Base-by-base conservation (phyloP, 768 basidiomycete species). In the Exidia glandulosa region DNA sequence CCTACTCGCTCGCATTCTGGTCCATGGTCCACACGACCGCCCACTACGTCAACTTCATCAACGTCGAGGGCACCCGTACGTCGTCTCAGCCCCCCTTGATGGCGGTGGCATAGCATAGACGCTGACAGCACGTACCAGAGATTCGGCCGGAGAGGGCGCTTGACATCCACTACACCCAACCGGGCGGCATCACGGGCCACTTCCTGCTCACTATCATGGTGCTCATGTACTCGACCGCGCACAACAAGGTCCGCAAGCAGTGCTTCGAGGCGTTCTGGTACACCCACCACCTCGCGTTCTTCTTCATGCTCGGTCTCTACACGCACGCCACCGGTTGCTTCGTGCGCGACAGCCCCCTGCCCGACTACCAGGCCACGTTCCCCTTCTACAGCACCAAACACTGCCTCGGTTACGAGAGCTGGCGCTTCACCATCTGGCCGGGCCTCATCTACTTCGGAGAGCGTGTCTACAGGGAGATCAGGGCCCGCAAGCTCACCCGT, bases 231-330 rank as follows among this genome's bases (percentile, higher is more conserved):
- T 82, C 88, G 41, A 94, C 92, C 25, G 92, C 94, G 2, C 90
- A 94, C 72, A 79, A 83, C 68, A 92, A 88, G 73, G 85, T 97
- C 63, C 87, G 94, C 65, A 72, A 81, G 62, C 90, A 93, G 72
- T 90, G 85, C 76, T 96, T 94, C 73, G 94, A 97, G 72, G 90
- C 83, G 1, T 97, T 97, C 78, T 95, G 93, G 93, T 95, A 94
- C 72, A 94, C 93, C 33, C 94, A 95, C 64, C 94, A 94, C 65
- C 82, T 94, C 41, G 90, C 90, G 12, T 91, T 94, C 79, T 90
- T 94, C 76, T 94, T 94, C 76, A 90, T 94, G 84, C 76, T 94
- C 62, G 89, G 83, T 32, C 81, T 96, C 54, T 95, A 88, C 73
- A 81, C 88, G 25, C 93, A 94, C 70, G 92, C 93, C 9, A 88